Evolutionary conservation across 805 yeast genomes (phyloP).

Genomic region (Candida xiaguanensis): DNA sequence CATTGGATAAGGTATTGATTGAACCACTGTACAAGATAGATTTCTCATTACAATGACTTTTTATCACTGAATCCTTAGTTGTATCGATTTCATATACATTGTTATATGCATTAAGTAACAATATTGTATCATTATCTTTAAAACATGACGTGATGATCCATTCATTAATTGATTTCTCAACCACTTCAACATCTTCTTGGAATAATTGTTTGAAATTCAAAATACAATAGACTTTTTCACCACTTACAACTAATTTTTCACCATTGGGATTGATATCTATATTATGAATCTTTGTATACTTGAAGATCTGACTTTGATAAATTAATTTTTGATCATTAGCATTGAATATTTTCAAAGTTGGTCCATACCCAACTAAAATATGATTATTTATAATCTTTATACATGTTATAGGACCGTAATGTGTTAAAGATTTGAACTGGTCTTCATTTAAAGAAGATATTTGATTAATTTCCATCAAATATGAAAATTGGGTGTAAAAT

Average conservation of each 20-base stretch:
- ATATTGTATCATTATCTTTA: slow-evolving; percentile 27
- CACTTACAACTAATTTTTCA: slow-evolving; percentile 46
- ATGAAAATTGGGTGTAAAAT: slow-evolving; percentile 3
- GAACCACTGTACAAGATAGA: slow-evolving; percentile 88
- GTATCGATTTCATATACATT: slow-evolving; percentile 36
- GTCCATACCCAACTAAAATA: slow-evolving; percentile 67
- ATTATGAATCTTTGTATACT: slow-evolving; percentile 82
- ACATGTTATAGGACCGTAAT: slow-evolving; percentile 71
- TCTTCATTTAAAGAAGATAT: slow-evolving; percentile 11
- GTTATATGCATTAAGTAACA: slow-evolving; percentile 80
- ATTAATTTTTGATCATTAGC: not conserved
- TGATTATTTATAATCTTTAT: slow-evolving; percentile 42
- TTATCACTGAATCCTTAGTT: slow-evolving; percentile 20
- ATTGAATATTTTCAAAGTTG: slow-evolving; percentile 44
- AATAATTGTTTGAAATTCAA: slow-evolving; percentile 28
- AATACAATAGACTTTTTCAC: slow-evolving; percentile 66
- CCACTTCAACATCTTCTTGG: slow-evolving; percentile 14
- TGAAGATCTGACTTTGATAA: slow-evolving; percentile 44
- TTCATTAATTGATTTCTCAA: slow-evolving; percentile 61
- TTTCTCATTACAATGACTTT: slow-evolving; percentile 56
- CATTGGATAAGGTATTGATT: slow-evolving; percentile 43
- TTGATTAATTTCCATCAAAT: slow-evolving; percentile 1
- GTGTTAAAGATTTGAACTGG: slow-evolving; percentile 20
- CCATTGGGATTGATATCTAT: slow-evolving; percentile 39
- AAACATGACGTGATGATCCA: slow-evolving; percentile 74